phyloP scores from a whole-genome alignment of 257 asterid genomes.

The Fraxinus excelsior region DNA sequence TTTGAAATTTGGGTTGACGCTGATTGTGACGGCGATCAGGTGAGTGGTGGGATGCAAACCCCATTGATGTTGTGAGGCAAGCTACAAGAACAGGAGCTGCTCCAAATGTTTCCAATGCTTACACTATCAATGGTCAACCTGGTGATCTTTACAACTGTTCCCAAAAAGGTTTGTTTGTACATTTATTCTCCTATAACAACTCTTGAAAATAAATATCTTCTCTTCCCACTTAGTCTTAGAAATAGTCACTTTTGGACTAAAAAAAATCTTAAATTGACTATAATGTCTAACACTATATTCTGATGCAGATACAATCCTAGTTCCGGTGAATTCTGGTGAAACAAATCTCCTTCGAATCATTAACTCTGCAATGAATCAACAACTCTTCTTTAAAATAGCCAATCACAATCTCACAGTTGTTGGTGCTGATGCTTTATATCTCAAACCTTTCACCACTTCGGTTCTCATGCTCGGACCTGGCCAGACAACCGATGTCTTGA shows the following conservation, averaged over 20 bases:
- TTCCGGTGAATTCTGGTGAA: slow-evolving; percentile 64
- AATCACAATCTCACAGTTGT: slow-evolving; percentile 87
- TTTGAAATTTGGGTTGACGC: not conserved
- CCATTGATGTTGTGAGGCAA: slow-evolving; percentile 69
- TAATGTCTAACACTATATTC: not conserved
- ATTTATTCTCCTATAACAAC: not conserved
- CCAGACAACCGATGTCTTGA: slow-evolving; percentile 86
- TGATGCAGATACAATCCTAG: slow-evolving; percentile 56
- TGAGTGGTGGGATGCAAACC: slow-evolving; percentile 97
- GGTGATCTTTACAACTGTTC: slow-evolving; percentile 94
- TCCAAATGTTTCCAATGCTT: slow-evolving; percentile 82
- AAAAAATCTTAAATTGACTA: not conserved
- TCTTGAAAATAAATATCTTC: not conserved
- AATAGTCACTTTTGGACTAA: not conserved
- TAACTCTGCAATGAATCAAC: slow-evolving; percentile 80
- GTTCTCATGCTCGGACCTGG: slow-evolving; percentile 95
- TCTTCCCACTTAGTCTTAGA: not conserved
- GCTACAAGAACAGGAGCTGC: slow-evolving; percentile 81
- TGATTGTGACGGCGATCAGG: slow-evolving; percentile 47
- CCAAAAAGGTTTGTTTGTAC: slow-evolving; percentile 43
- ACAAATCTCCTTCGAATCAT: slow-evolving; percentile 72
- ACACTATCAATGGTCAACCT: slow-evolving; percentile 93
- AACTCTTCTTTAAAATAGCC: slow-evolving; percentile 83
- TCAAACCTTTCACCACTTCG: slow-evolving; percentile 81
- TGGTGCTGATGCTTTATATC: slow-evolving; percentile 80